Percentiles rank a stretch among this genome's conserved stretches.
Conservation (phyloP, 2,329 filamentous ascomycete genomes). For the Neurospora sp. region DNA sequence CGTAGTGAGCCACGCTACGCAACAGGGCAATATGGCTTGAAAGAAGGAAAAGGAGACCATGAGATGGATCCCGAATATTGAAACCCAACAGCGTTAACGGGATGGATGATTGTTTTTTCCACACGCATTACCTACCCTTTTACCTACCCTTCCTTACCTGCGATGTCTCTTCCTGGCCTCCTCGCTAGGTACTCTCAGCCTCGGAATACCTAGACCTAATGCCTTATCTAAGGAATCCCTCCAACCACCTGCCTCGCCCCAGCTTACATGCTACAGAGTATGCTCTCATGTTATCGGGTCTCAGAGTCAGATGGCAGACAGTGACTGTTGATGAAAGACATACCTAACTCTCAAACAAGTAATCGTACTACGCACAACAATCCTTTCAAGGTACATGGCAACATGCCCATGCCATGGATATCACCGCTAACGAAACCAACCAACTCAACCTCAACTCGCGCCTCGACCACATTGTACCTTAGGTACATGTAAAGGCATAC, state of each 20-base stretch:
- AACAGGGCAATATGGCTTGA: background rate
- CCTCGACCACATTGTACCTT: no score
- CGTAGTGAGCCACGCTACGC: background rate
- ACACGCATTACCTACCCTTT: background rate
- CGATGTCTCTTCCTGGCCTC: background rate
- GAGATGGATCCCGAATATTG: background rate
- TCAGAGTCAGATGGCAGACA: background rate
- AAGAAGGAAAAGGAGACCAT: background rate
- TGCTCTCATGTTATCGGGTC: background rate
- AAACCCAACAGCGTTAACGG: background rate
- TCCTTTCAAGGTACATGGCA: background rate
- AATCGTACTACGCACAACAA: background rate
- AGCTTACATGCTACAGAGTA: background rate
- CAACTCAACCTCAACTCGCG: no score
- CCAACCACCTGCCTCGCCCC: background rate
- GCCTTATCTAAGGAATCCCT: background rate
- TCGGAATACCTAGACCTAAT: background rate
- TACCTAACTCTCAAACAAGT: background rate
- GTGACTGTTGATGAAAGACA: background rate
- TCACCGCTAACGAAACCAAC: no score
- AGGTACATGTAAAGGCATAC: no score
- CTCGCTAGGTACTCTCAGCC: background rate
- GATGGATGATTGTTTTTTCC: background rate
- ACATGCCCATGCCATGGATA: no score
- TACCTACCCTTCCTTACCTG: background rate